Percentiles rank a stretch among this genome's conserved stretches.
phyloP scores from a whole-genome alignment of 208 protist genomes.

The Leishmania tarentolae region DNA sequence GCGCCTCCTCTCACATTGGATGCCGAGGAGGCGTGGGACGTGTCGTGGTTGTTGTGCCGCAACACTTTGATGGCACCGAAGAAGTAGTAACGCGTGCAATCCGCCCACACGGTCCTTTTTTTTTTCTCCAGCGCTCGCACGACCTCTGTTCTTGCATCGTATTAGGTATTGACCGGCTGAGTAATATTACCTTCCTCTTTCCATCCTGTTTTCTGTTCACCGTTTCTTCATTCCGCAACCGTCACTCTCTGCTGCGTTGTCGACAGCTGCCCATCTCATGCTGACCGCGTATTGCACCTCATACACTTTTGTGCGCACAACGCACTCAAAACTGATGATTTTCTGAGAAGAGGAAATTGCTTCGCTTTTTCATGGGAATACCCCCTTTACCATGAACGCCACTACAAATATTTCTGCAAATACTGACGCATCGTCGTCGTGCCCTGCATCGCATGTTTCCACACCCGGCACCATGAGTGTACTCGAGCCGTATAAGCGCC shows the following conservation, averaged over 20 bases:
- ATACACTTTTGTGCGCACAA: neutral
- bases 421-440: neutral
- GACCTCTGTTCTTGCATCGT: neutral
- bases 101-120: neutral
- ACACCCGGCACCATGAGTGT: slow-evolving; percentile 12
- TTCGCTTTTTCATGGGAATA: neutral
- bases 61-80: no score
- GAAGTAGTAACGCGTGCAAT: no score
- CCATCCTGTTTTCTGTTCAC: neutral
- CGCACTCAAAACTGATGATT: neutral
- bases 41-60: no score
- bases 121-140: neutral
- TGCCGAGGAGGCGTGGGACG: no score
- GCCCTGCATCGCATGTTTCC: neutral
- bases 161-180: neutral
- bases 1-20: no score
- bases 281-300: neutral
- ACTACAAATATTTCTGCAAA: neutral
- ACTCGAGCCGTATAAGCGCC: slow-evolving; percentile 20
- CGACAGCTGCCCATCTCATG: neutral
- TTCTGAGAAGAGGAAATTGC: neutral
- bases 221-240: neutral
- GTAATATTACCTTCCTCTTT: neutral
- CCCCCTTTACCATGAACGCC: neutral
- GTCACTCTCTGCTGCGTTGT: neutral